Evolutionary conservation across 371 early-diverging fungal species (phyloP).

Genomic region (Mucor circinelloides): DNA sequence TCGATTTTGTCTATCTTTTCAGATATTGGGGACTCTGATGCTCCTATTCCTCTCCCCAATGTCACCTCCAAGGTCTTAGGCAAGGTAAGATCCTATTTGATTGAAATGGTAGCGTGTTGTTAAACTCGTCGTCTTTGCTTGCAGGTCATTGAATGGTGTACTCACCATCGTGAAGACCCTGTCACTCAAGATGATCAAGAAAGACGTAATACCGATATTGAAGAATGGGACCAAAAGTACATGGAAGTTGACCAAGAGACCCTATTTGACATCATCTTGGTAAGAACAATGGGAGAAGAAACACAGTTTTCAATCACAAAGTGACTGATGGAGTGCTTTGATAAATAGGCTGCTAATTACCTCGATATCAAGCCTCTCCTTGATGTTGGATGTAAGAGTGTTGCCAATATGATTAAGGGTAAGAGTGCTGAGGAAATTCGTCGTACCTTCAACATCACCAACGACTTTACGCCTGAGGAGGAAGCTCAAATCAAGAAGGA

Average conservation of each 20-base stretch:
- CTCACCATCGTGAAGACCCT: conserved; percentile 77
- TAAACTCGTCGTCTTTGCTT: not conserved
- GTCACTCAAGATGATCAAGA: conserved; percentile 63
- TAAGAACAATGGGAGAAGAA: conserved; percentile 9
- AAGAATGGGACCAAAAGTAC: conserved; percentile 83
- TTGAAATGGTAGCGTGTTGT: not conserved
- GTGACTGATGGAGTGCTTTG: not conserved
- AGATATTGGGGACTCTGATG: conserved; percentile 78
- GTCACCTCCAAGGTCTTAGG: conserved; percentile 71
- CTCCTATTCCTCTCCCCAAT: conserved; percentile 80
- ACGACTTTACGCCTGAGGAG: conserved; percentile 97
- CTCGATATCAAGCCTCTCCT: conserved; percentile 95
- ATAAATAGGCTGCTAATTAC: conserved; percentile 86
- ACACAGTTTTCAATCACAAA: not conserved
- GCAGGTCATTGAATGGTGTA: conserved; percentile 82
- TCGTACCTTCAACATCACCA: conserved; percentile 90
- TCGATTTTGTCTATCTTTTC: not conserved
- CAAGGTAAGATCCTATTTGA: conserved; percentile 51
- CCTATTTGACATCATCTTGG: conserved; percentile 74
- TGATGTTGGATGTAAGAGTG: conserved; percentile 97
- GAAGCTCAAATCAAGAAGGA: conserved; percentile 89
- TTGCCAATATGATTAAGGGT: conserved; percentile 97
- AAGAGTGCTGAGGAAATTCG: conserved; percentile 95
- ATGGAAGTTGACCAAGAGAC: conserved; percentile 81
- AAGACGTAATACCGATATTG: conserved; percentile 72